Percentiles rank a stretch among this genome's conserved stretches.
phyloP scores from a whole-genome alignment of 1,284 basidiomycete genomes.

The Athelia sp. region DNA sequence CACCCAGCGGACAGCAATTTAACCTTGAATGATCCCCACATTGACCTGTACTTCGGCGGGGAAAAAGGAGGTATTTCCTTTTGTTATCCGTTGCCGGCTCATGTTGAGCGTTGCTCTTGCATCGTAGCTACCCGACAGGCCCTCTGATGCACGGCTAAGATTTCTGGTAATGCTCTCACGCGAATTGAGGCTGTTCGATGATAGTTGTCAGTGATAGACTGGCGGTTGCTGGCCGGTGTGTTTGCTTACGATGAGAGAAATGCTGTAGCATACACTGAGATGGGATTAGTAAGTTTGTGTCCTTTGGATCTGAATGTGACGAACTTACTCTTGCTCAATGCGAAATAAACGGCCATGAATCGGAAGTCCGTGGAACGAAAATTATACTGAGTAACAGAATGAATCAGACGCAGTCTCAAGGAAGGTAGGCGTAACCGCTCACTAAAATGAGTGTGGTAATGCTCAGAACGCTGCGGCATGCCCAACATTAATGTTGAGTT shows the following conservation, averaged over 20 bases:
- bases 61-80: too few species aligned
- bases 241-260: neutral
- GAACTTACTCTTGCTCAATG: neutral
- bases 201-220: too few species aligned
- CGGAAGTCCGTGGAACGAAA: neutral
- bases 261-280: neutral
- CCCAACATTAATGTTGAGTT: neutral
- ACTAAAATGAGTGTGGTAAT: constrained; percentile 1
- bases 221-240: neutral
- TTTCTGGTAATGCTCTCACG: neutral
- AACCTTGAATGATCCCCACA: too few species aligned
- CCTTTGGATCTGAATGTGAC: neutral
- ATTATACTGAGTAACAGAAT: neutral
- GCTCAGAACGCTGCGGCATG: neutral
- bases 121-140: too few species aligned
- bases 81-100: too few species aligned
- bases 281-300: neutral
- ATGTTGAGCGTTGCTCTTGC: too few species aligned
- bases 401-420: neutral
- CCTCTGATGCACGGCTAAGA: too few species aligned
- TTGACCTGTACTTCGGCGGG: too few species aligned
- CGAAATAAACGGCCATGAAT: neutral
- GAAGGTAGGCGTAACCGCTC: neutral
- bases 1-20: neutral
- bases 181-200: neutral